Conservation (phyloP, 163 green algal species). For the Chlorella variabilis region DNA sequence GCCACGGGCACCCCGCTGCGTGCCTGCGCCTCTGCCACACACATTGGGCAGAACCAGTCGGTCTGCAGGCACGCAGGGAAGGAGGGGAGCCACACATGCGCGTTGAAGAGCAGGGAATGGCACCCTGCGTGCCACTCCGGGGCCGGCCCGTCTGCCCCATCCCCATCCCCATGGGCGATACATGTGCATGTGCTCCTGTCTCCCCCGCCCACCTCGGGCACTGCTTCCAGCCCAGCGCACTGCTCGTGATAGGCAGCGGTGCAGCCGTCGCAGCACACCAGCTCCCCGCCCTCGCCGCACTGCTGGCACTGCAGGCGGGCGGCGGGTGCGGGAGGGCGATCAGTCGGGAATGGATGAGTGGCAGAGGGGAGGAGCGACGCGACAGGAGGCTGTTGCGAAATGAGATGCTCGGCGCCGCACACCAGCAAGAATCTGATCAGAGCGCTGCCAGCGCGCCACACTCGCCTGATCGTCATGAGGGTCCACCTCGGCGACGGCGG, state of each 20-base stretch:
- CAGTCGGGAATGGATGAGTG: too few relatives aligned
- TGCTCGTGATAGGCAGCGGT: conserved; percentile 60
- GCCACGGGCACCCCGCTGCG: not conserved
- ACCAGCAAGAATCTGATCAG: too few relatives aligned
- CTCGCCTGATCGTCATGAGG: conserved; percentile 37
- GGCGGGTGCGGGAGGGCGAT: too few relatives aligned
- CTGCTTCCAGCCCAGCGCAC: conserved; percentile 54
- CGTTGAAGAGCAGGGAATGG: not conserved
- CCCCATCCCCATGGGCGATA: too few relatives aligned
- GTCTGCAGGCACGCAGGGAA: conserved; percentile 9
- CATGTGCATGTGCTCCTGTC: too few relatives aligned
- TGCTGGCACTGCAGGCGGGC: conserved; percentile 59
- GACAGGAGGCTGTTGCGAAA: too few relatives aligned
- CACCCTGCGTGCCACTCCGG: too few relatives aligned
- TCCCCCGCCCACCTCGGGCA: conserved; percentile 46
- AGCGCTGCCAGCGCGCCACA: too few relatives aligned
- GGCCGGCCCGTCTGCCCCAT: too few relatives aligned
- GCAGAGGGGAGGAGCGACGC: too few relatives aligned
- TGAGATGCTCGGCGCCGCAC: too few relatives aligned
- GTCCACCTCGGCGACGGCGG: not conserved
- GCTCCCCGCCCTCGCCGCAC: conserved; percentile 63
- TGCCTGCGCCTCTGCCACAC: not conserved
- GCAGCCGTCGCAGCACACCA: conserved; percentile 78
- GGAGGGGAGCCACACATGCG: not conserved
- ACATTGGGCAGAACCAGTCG: conserved; percentile 45